Evolutionary conservation across 2,329 filamentous ascomycete species (phyloP).

Genomic region (Ophiognomonia clavigignenti-juglandacearum): DNA sequence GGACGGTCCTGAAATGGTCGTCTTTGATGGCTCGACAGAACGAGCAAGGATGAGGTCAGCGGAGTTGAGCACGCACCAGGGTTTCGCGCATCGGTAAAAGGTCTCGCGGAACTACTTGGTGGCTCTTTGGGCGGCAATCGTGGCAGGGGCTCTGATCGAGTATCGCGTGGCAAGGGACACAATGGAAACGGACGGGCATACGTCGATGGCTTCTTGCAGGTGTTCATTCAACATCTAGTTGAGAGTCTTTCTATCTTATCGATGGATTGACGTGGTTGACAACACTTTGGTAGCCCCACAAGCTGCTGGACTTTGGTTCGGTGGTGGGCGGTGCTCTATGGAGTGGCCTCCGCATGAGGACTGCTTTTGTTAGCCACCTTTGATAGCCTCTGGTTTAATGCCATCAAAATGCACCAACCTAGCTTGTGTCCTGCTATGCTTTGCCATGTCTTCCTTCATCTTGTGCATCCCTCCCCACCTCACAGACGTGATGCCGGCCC

Average conservation of each 20-base stretch:
- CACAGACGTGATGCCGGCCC: slow-evolving; percentile 4
- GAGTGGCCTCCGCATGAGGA: neutral
- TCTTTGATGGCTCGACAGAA: slow-evolving; percentile 1
- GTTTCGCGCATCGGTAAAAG: slow-evolving; percentile 17
- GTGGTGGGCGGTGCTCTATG: slow-evolving; percentile 1
- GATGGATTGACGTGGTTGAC: neutral
- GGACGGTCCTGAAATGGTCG: slow-evolving; percentile 16
- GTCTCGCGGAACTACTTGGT: slow-evolving; percentile 15
- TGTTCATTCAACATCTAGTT: neutral
- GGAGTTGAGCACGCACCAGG: slow-evolving; percentile 11
- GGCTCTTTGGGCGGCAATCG: neutral
- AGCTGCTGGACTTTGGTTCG: neutral
- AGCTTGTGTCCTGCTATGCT: neutral
- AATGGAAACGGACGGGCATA: neutral
- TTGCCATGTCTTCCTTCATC: neutral
- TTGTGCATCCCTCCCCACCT: neutral
- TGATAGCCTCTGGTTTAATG: slow-evolving; percentile 12
- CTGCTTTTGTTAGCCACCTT: slow-evolving; percentile 10
- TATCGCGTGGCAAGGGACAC: slow-evolving; percentile 4
- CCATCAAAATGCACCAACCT: slow-evolving; percentile 2
- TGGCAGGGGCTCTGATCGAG: neutral
- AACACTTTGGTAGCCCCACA: neutral
- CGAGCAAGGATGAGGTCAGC: slow-evolving; percentile 1
- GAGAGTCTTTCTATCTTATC: neutral
- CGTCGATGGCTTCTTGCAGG: neutral